Base-by-base conservation (phyloP, 305 asterid genomes). In the Solanum hybrid region DNA sequence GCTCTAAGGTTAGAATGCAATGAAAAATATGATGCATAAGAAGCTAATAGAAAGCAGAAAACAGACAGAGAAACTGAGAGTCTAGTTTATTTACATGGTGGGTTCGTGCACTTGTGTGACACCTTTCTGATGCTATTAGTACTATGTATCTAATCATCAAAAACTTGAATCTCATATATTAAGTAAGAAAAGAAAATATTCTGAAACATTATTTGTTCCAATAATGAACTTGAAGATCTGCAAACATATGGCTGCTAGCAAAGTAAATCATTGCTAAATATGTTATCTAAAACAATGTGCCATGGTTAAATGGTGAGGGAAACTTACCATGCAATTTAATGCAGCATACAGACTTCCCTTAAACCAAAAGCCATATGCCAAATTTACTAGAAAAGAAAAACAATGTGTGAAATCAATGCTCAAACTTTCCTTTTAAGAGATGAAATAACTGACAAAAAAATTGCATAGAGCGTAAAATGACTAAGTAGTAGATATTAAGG, bases 291-390 rank as follows among this genome's bases (percentile, higher is more conserved):
- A 81, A 87, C 81, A 78, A 89, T 85, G 76, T 29, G 5, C 37
- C 56, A 14, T 60, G 60, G 79, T 60, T 78, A 78, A 60, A 71
- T 84, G 77, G 76, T 37, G 42, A 86, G 90, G 88, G 32, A 88
- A 86, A 92, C 96, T 27, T 96, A 97, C 99, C 99, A 95, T 89
- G 92, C 95, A 96, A 86, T 93, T 95, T 86, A 98, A 91, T 86
- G 98, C 95, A 14, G 99, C 97, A 92, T 96, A 95, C 89, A 91
- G 94, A 89, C 97, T 93, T 90, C 86, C 92, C 91, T 92, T 94
- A 75, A 98, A 90, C 99, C 99, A 98, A 92, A 91, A 98, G 24
- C 99, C 98, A 92, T 98, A 96, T 31, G 99, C 98, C 98, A 98
- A 93, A 95, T 94, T 96, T 89, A 95, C 99, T 98, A 88, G 92